Evolutionary conservation across 2,329 filamentous ascomycete species (phyloP).

Genomic region (Penicillium decumbens): DNA sequence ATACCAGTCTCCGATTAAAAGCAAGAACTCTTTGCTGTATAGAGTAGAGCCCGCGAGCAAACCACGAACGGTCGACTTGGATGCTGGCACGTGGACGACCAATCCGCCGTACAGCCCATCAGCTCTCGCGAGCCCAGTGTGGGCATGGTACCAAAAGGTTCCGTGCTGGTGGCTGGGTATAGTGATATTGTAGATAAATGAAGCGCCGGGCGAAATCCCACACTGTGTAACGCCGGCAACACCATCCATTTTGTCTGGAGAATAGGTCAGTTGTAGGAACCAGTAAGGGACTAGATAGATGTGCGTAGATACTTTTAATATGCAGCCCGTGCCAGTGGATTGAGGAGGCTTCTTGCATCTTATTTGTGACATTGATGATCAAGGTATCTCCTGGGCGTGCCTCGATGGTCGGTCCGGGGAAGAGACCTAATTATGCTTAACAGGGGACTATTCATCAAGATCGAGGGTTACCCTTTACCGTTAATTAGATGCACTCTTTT

Average conservation of each 20-base stretch:
- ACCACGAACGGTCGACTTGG: constrained; percentile 18
- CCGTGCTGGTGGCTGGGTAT: constrained; percentile 39
- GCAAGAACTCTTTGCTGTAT: constrained; percentile 41
- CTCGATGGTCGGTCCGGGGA: constrained; percentile 50
- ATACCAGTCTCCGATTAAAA: constrained; percentile 52
- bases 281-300: not conserved
- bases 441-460: not conserved
- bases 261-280: not conserved
- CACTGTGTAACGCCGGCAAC: constrained; percentile 64
- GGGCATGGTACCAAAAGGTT: constrained; percentile 50
- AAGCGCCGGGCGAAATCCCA: constrained; percentile 55
- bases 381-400: constrained; percentile 46
- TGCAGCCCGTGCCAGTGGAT: constrained; percentile 49
- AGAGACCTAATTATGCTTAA: constrained; percentile 26
- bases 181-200: constrained; percentile 43
- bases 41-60: constrained; percentile 12
- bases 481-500: constrained; percentile 51
- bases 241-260: constrained; percentile 59
- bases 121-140: constrained; percentile 41
- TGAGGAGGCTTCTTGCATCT: constrained; percentile 37
- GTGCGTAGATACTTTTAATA: constrained; percentile 31
- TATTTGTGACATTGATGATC: constrained; percentile 43
- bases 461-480: constrained; percentile 22
- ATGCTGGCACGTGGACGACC: constrained; percentile 42
- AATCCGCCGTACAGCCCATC: constrained; percentile 49